Evolutionary conservation across 2,329 filamentous ascomycete genomes (phyloP), one percentile per base, ranked within the genome.

Genomic region (Ilyonectria destructans): DNA sequence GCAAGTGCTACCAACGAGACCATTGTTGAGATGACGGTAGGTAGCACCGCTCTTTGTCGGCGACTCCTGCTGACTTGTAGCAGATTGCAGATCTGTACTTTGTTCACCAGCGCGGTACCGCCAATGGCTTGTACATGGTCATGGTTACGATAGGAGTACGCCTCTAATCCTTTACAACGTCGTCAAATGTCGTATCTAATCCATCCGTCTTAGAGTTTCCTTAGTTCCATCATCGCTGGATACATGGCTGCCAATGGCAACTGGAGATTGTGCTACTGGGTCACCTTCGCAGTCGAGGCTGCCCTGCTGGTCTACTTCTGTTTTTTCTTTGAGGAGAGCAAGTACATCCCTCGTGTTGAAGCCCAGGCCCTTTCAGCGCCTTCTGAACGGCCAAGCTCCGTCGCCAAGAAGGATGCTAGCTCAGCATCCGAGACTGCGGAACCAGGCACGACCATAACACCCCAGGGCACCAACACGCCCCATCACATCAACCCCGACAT

Each of bases 1-100:
- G 78, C 78, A 1, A 79, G 76, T 29, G 77, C 80, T 9, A 78
- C 76, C 4, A 82, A 81, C 55, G 80, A 82, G 61, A 76, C 78
- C 6, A 79, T 81, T 46, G 75, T 76, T 3, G 78, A 82, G 62
- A 81, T 83, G 61, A 83, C 78, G 1, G 77, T 77, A 58, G 35
- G 58, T 45, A 2, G 1, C 9, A 9, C 19, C 23, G 17, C 15
- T 2, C 6, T 29, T 17, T 21, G 26, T 9, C 9, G 21, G 4
- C 17, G 6, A 2, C n/a, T n/a, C 26, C 55, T 31, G 46, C 51
- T 2, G 9, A 35, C 33, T 7, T 35, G 7, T 35, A 3, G 33
- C 33, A 76, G 75, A 75, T 77, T 33, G 62, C 70, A 3, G 78
- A 80, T 61, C 37, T 80, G 31, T 78, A 78, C 67, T 78, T 78